A percentile compares a stretch with the other conserved stretches of the same genome.
Conservation (phyloP, 441 rosid species). For the Melastoma candidum region DNA sequence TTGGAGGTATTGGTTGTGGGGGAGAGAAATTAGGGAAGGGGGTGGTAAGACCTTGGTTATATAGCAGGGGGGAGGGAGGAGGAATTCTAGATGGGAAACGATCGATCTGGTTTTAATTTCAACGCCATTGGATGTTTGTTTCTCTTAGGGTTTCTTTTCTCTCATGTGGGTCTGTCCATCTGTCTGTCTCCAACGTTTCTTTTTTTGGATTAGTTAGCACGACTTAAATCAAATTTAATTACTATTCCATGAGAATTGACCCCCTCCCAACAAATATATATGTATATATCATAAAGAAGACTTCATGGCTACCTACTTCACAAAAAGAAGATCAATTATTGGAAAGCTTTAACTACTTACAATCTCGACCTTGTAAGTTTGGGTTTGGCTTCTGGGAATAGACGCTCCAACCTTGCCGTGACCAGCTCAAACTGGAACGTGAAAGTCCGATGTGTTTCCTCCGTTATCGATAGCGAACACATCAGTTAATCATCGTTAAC, state of each 20-base stretch:
- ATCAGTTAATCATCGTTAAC: too few species aligned
- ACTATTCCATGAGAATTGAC: constrained; percentile 1
- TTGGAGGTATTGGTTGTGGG: not conserved
- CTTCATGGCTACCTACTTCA: too few species aligned
- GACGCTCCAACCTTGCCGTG: too few species aligned
- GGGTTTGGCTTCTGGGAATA: too few species aligned
- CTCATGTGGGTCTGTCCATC: constrained; percentile 3
- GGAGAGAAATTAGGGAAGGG: not conserved
- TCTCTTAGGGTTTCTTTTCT: constrained; percentile 9
- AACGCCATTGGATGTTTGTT: constrained; percentile 1
- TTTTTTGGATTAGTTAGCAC: constrained; percentile 10
- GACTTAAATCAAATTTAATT: constrained; percentile 1
- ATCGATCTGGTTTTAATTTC: not conserved
- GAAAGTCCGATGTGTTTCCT: too few species aligned
- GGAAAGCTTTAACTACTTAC: too few species aligned
- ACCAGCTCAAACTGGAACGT: too few species aligned
- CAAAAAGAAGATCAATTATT: too few species aligned
- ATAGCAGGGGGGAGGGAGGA: not conserved
- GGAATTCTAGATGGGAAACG: not conserved
- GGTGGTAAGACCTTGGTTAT: constrained; percentile 1
- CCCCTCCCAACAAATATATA: too few species aligned
- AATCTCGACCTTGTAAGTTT: too few species aligned
- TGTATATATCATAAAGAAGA: too few species aligned
- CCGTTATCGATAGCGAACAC: too few species aligned
- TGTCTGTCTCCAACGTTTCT: not conserved